Evolutionary conservation across 2,329 filamentous ascomycete species (phyloP), one percentile per base, ranked within the genome.

Genomic region (Pseudopyricularia cyperi): DNA sequence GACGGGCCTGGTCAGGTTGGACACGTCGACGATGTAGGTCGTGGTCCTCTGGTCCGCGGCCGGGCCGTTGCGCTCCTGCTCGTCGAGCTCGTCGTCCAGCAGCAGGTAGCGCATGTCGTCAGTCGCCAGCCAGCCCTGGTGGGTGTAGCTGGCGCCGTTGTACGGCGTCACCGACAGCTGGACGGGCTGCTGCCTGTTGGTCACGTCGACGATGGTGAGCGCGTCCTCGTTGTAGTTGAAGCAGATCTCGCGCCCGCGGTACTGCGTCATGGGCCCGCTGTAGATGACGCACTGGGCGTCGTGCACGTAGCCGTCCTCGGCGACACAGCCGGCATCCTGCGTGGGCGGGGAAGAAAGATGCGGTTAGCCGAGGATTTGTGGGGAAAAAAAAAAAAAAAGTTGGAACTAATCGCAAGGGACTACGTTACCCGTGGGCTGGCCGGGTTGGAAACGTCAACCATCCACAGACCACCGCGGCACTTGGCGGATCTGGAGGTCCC

Each of bases 251-350:
- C 64, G 66, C 17, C 71, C 73, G 3, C 63, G 60, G 60, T 72
- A 79, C 24, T 66, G 57, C 28, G 61, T 62, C 54, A 77, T 71
- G 1, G 76, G 75, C 0, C 76, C 76, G 7, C 66, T 68, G 61
- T 75, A 76, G 51, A 71, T 66, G 37, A 82, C 65, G 59, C 77
- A 81, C 63, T 82, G 77, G 2, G 77, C 77, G 57, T 81, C 77
- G 61, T 81, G 77, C 15, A 80, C 76, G 60, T 81, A 81, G 44
- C 77, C 77, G 59, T 80, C 77, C 22, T 69, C 59, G 22, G 70
- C 67, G 7, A 73, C 73, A 58, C 80, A 47, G 77, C 78, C 9
- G 75, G 72, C 71, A 22, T 67, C 71, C 14, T 66, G 72, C 4
- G 76, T 73, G 53, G 76, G 77, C 4, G 70, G 12, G 24, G 14